Evolutionary conservation across 345 rosid genomes (phyloP).

Genomic region (Clausena lansium): DNA sequence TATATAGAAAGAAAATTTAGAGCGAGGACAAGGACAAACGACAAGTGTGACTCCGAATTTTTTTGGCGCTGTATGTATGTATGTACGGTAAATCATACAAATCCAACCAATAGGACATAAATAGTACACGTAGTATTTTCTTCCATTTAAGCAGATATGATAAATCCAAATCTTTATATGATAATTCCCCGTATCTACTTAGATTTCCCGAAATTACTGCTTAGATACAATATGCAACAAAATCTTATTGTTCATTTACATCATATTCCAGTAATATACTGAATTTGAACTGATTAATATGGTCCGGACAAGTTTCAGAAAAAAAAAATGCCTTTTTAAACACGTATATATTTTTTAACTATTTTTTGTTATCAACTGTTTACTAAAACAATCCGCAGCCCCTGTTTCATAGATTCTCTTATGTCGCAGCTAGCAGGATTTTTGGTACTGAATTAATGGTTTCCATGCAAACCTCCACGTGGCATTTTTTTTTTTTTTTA

Average conservation of each 20-base stretch:
- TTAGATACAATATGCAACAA: background rate
- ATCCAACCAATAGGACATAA: conserved; percentile 16
- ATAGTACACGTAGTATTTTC: background rate
- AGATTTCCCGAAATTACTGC: background rate
- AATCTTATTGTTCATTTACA: background rate
- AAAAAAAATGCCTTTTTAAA: too few relatives aligned
- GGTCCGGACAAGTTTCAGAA: background rate
- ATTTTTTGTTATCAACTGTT: background rate
- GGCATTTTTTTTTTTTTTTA: background rate
- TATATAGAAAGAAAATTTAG: conserved; percentile 21
- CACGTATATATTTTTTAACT: too few relatives aligned
- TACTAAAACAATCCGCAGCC: background rate
- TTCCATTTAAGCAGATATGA: background rate
- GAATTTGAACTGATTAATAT: background rate
- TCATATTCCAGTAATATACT: background rate
- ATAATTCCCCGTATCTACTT: background rate
- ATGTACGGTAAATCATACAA: conserved; percentile 7
- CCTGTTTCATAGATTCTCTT: background rate
- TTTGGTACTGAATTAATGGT: conserved; percentile 4
- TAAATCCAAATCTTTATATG: background rate
- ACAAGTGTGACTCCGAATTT: background rate
- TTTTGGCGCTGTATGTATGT: background rate
- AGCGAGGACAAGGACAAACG: background rate
- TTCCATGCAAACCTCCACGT: background rate
- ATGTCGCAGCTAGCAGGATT: background rate